Evolutionary conservation across 805 yeast species (phyloP).

Genomic region (Starmerella apis): DNA sequence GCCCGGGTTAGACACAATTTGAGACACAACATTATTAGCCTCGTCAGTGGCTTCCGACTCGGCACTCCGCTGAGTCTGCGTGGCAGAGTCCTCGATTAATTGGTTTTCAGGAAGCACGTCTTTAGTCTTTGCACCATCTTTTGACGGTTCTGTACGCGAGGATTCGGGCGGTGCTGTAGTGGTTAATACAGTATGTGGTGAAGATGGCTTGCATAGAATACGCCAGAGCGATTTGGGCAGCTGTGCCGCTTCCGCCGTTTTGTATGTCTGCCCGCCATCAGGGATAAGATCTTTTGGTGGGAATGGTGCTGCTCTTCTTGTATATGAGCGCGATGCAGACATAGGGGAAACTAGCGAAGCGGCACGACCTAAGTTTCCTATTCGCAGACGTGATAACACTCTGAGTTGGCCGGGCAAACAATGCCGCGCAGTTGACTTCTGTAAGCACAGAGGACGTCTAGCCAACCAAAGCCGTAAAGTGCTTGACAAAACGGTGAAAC

Average conservation of each 20-base stretch:
- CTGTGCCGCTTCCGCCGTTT: neutral
- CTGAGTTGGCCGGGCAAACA: neutral
- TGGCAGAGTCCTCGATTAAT: slow-evolving; percentile 1
- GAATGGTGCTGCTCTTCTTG: neutral
- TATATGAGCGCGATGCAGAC: slow-evolving; percentile 1
- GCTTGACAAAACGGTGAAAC: neutral
- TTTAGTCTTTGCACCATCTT: neutral
- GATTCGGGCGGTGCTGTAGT: neutral
- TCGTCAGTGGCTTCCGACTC: neutral
- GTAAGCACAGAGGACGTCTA: no score
- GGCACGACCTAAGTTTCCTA: neutral
- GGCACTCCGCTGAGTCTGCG: neutral
- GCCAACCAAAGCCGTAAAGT: no score
- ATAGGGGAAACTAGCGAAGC: neutral
- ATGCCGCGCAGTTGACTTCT: neutral
- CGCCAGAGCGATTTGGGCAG: neutral
- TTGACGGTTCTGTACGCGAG: neutral
- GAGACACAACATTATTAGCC: neutral
- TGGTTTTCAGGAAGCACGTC: neutral
- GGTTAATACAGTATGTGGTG: neutral
- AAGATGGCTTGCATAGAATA: neutral
- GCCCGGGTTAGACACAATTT: neutral
- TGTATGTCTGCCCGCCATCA: neutral
- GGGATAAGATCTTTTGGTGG: neutral
- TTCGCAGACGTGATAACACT: neutral